A percentile compares a stretch with the other conserved stretches of the same genome.
Evolutionary conservation across 2,329 filamentous ascomycete species (phyloP).

Genomic region (Diaporthe destruens): DNA sequence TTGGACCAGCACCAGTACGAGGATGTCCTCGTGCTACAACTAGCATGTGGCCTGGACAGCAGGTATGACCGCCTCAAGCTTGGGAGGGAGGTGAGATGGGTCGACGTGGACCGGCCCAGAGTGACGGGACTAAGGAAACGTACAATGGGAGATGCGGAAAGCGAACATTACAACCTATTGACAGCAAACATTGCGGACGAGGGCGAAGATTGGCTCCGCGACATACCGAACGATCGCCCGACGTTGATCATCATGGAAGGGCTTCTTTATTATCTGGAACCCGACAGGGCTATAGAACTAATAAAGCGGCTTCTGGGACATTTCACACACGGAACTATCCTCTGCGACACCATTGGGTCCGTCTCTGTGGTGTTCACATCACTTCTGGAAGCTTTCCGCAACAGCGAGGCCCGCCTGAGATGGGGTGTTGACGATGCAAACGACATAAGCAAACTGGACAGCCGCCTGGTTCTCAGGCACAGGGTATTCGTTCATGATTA

Average conservation of each 20-base stretch:
- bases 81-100: conserved; percentile 43
- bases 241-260: conserved; percentile 45
- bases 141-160: conserved; percentile 41
- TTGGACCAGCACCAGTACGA: conserved; percentile 42
- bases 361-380: conserved; percentile 23
- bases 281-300: conserved; percentile 42
- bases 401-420: neutral
- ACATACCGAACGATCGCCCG: conserved; percentile 44
- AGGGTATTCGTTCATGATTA: conserved; percentile 32
- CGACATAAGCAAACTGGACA: conserved; percentile 27
- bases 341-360: conserved; percentile 33
- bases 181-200: conserved; percentile 38
- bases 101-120: conserved; percentile 45
- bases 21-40: conserved; percentile 45
- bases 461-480: conserved; percentile 21
- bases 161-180: conserved; percentile 38
- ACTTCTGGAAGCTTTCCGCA: conserved; percentile 15
- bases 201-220: conserved; percentile 43
- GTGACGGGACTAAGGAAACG: conserved; percentile 44
- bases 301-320: conserved; percentile 29
- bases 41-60: conserved; percentile 46
- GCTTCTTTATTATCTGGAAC: conserved; percentile 44
- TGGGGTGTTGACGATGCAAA: conserved; percentile 35
- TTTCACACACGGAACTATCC: conserved; percentile 28
- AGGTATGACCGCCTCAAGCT: conserved; percentile 42